phyloP scores from a whole-genome alignment of 1,284 basidiomycete genomes.

The Mycena citricolor region DNA sequence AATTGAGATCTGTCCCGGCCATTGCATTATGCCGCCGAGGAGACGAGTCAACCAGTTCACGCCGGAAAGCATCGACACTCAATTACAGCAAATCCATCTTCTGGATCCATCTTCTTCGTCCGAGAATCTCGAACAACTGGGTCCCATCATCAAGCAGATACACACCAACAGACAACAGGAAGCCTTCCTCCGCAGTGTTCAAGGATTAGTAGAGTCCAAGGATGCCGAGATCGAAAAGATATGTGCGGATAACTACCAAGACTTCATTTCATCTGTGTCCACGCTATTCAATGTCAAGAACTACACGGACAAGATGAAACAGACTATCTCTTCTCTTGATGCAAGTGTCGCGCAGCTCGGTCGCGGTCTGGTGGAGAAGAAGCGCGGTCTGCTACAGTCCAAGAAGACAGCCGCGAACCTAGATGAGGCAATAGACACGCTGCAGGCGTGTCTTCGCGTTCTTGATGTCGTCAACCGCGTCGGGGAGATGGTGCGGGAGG shows the following conservation, averaged over 20 bases:
- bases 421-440: conserved; percentile 93
- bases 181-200: conserved; percentile 84
- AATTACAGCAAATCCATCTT: conserved; percentile 84
- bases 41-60: conserved; percentile 72
- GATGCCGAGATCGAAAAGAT: conserved; percentile 96
- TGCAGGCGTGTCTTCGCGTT: conserved; percentile 90
- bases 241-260: conserved; percentile 95
- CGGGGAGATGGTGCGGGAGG: conserved; percentile 87
- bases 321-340: conserved; percentile 74
- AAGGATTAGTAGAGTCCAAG: conserved; percentile 87
- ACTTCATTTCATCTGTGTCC: conserved; percentile 95
- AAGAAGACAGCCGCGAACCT: conserved; percentile 92
- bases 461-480: conserved; percentile 95
- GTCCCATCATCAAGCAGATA: conserved; percentile 91
- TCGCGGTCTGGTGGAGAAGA: conserved; percentile 86
- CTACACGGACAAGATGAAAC: conserved; percentile 79
- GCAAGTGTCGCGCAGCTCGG: conserved; percentile 77
- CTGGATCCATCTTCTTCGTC: conserved; percentile 82
- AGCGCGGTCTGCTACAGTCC: conserved; percentile 83
- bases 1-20: too few relatives aligned
- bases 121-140: conserved; percentile 91
- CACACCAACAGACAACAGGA: conserved; percentile 91
- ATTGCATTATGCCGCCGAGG: conserved; percentile 64
- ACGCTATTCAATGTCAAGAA: conserved; percentile 94
- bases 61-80: conserved; percentile 79